Evolutionary conservation across 2,329 filamentous ascomycete species (phyloP).

Genomic region (Botrytis tulipae): DNA sequence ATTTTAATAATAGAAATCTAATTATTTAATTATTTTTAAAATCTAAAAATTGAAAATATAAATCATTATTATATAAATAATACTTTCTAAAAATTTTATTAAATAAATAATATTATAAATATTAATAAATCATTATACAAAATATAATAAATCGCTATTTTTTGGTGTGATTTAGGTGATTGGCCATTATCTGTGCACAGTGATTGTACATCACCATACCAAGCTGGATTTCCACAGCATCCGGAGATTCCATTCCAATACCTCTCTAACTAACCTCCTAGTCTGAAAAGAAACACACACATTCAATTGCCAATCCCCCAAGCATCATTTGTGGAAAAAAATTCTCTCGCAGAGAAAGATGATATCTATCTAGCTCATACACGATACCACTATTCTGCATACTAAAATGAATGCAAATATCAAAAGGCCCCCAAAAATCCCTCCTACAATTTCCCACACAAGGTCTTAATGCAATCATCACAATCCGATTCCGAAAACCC

Average conservation of each 20-base stretch:
- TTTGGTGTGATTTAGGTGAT: too few relatives aligned
- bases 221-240: not conserved
- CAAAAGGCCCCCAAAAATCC: not conserved
- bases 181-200: too few relatives aligned
- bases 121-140: too few relatives aligned
- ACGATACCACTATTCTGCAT: too few relatives aligned
- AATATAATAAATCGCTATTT: too few relatives aligned
- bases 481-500: not conserved
- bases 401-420: not conserved
- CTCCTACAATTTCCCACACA: not conserved
- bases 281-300: not conserved
- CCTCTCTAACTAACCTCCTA: not conserved
- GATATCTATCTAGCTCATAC: not conserved
- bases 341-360: not conserved
- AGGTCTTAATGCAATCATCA: not conserved
- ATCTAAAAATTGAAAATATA: too few relatives aligned
- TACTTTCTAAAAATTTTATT: too few relatives aligned
- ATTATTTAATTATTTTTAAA: too few relatives aligned
- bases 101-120: too few relatives aligned
- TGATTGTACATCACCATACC: not conserved
- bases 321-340: not conserved
- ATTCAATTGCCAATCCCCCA: not conserved
- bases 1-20: too few relatives aligned
- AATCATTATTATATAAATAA: too few relatives aligned
- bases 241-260: not conserved